These are phyloP conservation scores for Starmera stellimalicola DNA, from an alignment of 1,139 yeast species.

Conservation along the genomic window DNA sequence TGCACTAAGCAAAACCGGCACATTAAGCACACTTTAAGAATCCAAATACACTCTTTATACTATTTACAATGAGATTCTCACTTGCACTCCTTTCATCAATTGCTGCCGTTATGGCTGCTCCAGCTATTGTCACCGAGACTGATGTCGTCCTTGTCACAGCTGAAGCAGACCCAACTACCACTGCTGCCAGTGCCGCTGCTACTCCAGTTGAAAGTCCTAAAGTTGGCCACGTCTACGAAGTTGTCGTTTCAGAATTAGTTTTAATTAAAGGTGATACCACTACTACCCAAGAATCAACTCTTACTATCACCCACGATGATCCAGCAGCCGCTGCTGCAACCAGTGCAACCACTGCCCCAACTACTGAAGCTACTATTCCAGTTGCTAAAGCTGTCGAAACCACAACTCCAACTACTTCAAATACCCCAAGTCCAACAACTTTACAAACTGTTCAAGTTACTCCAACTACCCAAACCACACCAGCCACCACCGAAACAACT, in stretches of 20 bases:
- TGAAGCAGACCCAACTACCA: constrained; percentile 6
- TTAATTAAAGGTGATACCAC: constrained; percentile 12
- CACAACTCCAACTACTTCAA: constrained; percentile 7
- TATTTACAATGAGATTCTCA: constrained; percentile 1
- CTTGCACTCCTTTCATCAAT: background rate
- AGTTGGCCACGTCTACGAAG: constrained; percentile 14
- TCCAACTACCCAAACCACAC: constrained; percentile 9
- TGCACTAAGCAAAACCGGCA: too few relatives aligned
- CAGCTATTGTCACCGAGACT: constrained; percentile 26
- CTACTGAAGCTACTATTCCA: constrained; percentile 5
- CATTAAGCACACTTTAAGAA: too few relatives aligned
- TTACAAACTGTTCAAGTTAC: constrained; percentile 9
- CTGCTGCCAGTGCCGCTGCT: constrained; percentile 9
- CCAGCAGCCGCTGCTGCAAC: constrained; percentile 6
- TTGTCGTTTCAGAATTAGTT: constrained; percentile 18
- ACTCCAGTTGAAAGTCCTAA: constrained; percentile 11
- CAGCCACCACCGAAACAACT: constrained; percentile 11
- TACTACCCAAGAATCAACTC: constrained; percentile 12
- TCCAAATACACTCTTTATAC: too few relatives aligned
- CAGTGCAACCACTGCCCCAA: constrained; percentile 8
- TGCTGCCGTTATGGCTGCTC: constrained; percentile 14
- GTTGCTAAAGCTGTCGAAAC: constrained; percentile 9
- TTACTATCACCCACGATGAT: constrained; percentile 11
- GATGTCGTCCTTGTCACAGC: constrained; percentile 22
- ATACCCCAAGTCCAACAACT: constrained; percentile 8